phyloP scores from a whole-genome alignment of 1,139 yeast genomes.

The Diutina ranongensis region DNA sequence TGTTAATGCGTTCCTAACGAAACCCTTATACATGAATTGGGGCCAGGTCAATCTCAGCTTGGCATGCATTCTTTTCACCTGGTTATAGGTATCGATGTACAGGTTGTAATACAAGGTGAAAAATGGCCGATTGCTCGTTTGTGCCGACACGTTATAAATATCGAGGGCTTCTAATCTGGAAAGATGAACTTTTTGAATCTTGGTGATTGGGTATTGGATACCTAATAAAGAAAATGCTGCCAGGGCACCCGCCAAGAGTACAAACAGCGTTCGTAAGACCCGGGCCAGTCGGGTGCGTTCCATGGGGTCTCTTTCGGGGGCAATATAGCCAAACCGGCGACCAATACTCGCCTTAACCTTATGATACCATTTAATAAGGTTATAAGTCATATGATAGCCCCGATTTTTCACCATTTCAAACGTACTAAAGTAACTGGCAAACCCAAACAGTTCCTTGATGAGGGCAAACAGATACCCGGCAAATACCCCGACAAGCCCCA shows the following conservation, averaged over 20 bases:
- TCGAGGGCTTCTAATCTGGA: conserved; percentile 74
- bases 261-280: conserved; percentile 55
- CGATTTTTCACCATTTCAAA: conserved; percentile 76
- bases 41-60: conserved; percentile 48
- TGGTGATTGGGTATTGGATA: conserved; percentile 74
- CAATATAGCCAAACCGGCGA: neutral
- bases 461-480: conserved; percentile 77
- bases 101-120: conserved; percentile 51
- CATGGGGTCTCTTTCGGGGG: conserved; percentile 13
- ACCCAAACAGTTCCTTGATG: conserved; percentile 73
- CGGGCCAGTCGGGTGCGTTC: conserved; percentile 34
- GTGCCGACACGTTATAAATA: conserved; percentile 34
- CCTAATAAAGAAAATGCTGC: conserved; percentile 72
- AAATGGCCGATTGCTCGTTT: conserved; percentile 20
- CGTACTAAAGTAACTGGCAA: conserved; percentile 75
- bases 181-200: conserved; percentile 69
- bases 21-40: conserved; percentile 69
- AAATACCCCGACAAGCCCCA: conserved; percentile 78
- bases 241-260: conserved; percentile 78
- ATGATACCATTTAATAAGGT: conserved; percentile 43
- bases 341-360: conserved; percentile 9
- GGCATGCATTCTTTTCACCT: conserved; percentile 40
- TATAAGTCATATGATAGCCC: conserved; percentile 45
- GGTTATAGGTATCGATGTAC: conserved; percentile 59
- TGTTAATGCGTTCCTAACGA: conserved; percentile 56